Percentiles rank a stretch among this genome's conserved stretches.
Evolutionary conservation across 2,329 filamentous ascomycete species (phyloP).

Genomic region (Atkinsonella hypoxylon): DNA sequence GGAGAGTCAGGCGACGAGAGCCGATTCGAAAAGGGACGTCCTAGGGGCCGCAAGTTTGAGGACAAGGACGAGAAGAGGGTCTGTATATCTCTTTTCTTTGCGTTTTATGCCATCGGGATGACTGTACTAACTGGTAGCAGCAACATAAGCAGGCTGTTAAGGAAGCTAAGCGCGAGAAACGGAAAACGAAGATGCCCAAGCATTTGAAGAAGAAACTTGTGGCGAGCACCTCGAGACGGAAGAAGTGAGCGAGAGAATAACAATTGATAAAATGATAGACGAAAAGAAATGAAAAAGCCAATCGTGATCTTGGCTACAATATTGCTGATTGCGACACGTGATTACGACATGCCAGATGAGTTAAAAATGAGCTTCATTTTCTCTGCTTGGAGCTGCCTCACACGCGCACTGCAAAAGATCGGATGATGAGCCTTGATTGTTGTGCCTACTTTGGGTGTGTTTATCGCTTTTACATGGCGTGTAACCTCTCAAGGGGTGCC

Average conservation of each 20-base stretch:
- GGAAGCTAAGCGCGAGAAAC: constrained; percentile 87
- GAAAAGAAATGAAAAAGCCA: constrained; percentile 4
- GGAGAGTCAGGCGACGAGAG: constrained; percentile 36
- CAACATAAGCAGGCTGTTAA: constrained; percentile 81
- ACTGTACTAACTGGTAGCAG: constrained; percentile 20
- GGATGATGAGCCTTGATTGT: constrained; percentile 35
- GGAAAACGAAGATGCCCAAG: constrained; percentile 94
- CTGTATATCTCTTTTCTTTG: constrained; percentile 11
- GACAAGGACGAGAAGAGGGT: constrained; percentile 84
- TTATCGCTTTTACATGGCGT: constrained; percentile 13
- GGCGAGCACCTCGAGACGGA: constrained; percentile 46
- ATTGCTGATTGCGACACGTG: no score
- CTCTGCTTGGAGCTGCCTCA: background rate
- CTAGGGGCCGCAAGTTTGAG: constrained; percentile 74
- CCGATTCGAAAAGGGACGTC: constrained; percentile 52
- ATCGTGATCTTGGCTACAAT: background rate
- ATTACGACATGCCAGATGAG: no score
- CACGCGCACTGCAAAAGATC: constrained; percentile 16
- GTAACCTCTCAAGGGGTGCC: constrained; percentile 26
- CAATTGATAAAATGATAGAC: constrained; percentile 4
- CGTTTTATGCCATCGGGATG: background rate
- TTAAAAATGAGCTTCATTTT: no score
- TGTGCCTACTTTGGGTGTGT: constrained; percentile 17
- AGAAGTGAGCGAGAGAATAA: constrained; percentile 35
- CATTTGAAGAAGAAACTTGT: constrained; percentile 86